These are phyloP conservation scores for Rhynchosporium graminicola DNA, from an alignment of 2,329 filamentous ascomycete genomes.

Conservation along the genomic window DNA sequence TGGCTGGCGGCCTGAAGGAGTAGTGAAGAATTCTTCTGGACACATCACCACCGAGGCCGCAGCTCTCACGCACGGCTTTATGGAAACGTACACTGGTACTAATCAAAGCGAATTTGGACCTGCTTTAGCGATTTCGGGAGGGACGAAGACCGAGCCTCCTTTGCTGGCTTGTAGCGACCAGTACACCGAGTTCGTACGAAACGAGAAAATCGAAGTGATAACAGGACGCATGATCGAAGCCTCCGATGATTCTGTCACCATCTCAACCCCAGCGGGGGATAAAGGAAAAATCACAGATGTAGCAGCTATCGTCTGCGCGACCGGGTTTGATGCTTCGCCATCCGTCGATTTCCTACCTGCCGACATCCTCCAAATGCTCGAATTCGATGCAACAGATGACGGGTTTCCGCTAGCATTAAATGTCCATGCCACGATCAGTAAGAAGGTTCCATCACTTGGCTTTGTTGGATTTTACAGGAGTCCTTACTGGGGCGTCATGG, in stretches of 20 bases:
- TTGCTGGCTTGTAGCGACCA: slow-evolving; percentile 70
- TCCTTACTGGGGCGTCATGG: slow-evolving; percentile 84
- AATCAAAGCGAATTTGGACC: slow-evolving; percentile 52
- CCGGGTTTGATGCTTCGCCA: slow-evolving; percentile 67
- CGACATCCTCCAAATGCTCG: slow-evolving; percentile 56
- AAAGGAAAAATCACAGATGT: slow-evolving; percentile 51
- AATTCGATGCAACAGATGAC: slow-evolving; percentile 51
- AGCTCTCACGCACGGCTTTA: slow-evolving; percentile 53
- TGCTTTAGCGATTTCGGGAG: slow-evolving; percentile 40
- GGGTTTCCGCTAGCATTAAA: slow-evolving; percentile 65
- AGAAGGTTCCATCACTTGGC: slow-evolving; percentile 62
- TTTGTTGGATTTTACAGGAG: slow-evolving; percentile 85
- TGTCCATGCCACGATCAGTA: slow-evolving; percentile 65
- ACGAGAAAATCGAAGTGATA: slow-evolving; percentile 54
- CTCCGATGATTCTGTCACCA: slow-evolving; percentile 24
- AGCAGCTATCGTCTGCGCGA: slow-evolving; percentile 71
- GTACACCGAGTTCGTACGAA: slow-evolving; percentile 74
- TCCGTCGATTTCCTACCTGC: slow-evolving; percentile 65
- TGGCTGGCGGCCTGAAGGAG: slow-evolving; percentile 56
- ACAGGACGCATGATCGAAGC: slow-evolving; percentile 29
- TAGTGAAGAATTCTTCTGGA: slow-evolving; percentile 64
- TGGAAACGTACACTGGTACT: slow-evolving; percentile 50
- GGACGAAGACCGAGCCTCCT: slow-evolving; percentile 49
- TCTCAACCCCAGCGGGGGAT: slow-evolving; percentile 39
- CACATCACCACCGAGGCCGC: slow-evolving; percentile 62